Evolutionary conservation across 2,329 filamentous ascomycete species (phyloP), one percentile per base, ranked within the genome.

Genomic region (Fusarium continuum): DNA sequence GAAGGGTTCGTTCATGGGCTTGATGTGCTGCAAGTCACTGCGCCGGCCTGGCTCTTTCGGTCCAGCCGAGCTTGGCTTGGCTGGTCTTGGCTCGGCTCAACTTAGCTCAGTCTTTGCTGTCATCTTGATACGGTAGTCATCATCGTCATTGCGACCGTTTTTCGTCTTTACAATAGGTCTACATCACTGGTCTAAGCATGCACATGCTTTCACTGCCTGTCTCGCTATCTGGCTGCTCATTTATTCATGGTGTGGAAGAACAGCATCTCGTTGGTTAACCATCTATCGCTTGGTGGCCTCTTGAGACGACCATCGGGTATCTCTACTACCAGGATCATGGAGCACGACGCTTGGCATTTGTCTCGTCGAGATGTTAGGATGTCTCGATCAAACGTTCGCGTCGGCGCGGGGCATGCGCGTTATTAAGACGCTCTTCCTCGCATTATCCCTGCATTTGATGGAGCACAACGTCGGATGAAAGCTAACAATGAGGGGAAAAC

Each of bases 351-450:
- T 61, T 59, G 47, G 52, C 58, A 45, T 50, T 26, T 23, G 48
- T 22, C 20, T 22, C 22, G 29, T 54, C 47, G 35, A 47, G 26
- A 39, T 39, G 29, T 54, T 43, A 31, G 44, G 26, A 39, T 39
- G 43, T 39, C 61, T 64, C 29, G 61, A 64, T 62, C 55, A 58
- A 58, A 63, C 35, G 47, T 63, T 53, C 31, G 53, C 51, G 35
- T 32, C 26, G 56, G 35, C 61, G 55, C 61, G 61, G 61, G 61
- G 50, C 41, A 23, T 28, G 54, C 34, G 40, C 55, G 59, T 39
- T 43, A 63, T 63, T 63, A 65, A 66, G 28, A 54, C 22, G 35
- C 41, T 59, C 19, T 65, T 65, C 61, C 61, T 52, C 58, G 56
- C 49, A 65, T 36, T 17, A 66, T 65, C 62, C 62, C 54, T 65